A percentile compares a stretch with the other conserved stretches of the same genome.
Conservation (phyloP, 441 rosid genomes). For the Melianthus villosus region DNA sequence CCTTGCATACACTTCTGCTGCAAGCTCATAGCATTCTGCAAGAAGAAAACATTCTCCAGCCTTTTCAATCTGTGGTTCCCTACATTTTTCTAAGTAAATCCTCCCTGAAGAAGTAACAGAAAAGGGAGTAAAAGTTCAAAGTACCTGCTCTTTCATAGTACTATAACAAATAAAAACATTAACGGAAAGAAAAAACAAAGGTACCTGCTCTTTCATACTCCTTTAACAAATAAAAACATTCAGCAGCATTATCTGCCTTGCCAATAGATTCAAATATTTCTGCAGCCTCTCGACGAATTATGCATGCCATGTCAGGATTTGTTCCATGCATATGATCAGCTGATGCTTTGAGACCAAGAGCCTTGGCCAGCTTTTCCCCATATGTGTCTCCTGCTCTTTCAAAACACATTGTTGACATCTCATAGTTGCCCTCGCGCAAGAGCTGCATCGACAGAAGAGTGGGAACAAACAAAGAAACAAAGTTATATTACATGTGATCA, state of each 20-base stretch:
- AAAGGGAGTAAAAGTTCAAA: background rate
- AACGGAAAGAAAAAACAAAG: background rate
- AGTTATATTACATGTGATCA: background rate
- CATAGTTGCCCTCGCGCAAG: constrained; percentile 23
- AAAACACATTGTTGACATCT: constrained; percentile 38
- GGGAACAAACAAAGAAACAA: background rate
- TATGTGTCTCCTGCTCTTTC: constrained; percentile 25
- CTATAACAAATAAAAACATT: background rate
- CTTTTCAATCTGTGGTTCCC: constrained; percentile 16
- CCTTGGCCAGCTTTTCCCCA: constrained; percentile 27
- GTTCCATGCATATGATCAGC: constrained; percentile 22
- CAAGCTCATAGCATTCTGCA: constrained; percentile 19
- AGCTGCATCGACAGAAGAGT: constrained; percentile 20
- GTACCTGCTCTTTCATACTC: constrained; percentile 34
- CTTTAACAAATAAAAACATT: constrained; percentile 21
- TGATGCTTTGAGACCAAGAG: constrained; percentile 23
- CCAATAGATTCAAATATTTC: constrained; percentile 27
- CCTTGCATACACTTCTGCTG: constrained; percentile 32
- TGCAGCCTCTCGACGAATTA: constrained; percentile 29
- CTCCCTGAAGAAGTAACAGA: constrained; percentile 19
- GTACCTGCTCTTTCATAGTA: background rate
- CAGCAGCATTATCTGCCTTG: constrained; percentile 25
- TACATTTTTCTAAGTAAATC: constrained; percentile 26
- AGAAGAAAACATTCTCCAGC: constrained; percentile 33
- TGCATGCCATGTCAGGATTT: constrained; percentile 20